Conservation (phyloP, 805 yeast species). For the Starmerella tilneyi region DNA sequence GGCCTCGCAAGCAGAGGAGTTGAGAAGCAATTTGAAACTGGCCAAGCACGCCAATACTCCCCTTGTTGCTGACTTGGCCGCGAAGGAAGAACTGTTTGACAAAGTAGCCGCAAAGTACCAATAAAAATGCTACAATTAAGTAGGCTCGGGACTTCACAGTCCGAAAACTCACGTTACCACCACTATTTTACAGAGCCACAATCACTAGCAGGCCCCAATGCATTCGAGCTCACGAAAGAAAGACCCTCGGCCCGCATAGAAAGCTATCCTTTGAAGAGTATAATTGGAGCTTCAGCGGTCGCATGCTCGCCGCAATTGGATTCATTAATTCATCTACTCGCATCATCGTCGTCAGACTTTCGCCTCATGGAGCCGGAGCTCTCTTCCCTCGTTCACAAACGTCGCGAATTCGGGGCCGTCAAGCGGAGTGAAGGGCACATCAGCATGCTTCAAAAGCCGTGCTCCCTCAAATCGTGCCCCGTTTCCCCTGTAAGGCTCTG, state of each 20-base stretch:
- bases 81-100: conserved; percentile 57
- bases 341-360: too few species aligned
- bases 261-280: too few species aligned
- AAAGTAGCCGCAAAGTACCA: conserved; percentile 39
- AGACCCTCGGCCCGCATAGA: too few species aligned
- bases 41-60: conserved; percentile 47
- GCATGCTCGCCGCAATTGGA: too few species aligned
- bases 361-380: conserved; percentile 6
- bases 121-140: background rate
- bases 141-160: too few species aligned
- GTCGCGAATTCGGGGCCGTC: conserved; percentile 3
- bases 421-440: background rate
- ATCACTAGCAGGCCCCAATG: too few species aligned
- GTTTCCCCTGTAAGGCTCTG: background rate
- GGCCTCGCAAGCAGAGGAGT: conserved; percentile 8
- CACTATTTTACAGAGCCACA: too few species aligned
- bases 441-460: background rate
- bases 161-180: too few species aligned
- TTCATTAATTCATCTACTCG: too few species aligned
- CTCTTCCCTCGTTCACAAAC: conserved; percentile 12
- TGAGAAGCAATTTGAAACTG: conserved; percentile 25
- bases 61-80: conserved; percentile 43
- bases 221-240: too few species aligned
- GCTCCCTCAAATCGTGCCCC: conserved; percentile 8
- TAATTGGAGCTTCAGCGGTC: too few species aligned